A percentile compares a stretch with the other conserved stretches of the same genome.
phyloP scores from a whole-genome alignment of 1,139 yeast species.

The Hansenula sp. region DNA sequence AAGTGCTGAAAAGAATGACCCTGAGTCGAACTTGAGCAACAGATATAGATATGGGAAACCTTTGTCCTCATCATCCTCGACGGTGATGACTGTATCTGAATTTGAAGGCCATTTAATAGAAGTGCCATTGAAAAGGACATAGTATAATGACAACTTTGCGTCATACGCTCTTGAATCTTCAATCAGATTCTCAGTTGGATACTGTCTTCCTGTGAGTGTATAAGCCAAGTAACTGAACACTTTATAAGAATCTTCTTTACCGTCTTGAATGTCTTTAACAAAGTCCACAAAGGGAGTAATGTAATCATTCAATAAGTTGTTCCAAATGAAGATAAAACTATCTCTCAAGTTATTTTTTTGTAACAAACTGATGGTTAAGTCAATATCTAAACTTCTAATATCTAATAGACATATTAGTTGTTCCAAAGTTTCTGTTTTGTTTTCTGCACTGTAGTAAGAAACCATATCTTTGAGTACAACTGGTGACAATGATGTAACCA shows the following conservation, averaged over 20 bases:
- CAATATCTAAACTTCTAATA: constrained; percentile 61
- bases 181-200: constrained; percentile 64
- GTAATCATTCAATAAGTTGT: constrained; percentile 58
- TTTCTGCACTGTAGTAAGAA: constrained; percentile 37
- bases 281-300: constrained; percentile 60
- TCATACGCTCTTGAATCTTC: constrained; percentile 24
- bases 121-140: constrained; percentile 48
- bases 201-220: constrained; percentile 70
- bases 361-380: constrained; percentile 60
- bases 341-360: constrained; percentile 50
- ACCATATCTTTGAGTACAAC: constrained; percentile 56
- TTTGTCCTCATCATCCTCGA: constrained; percentile 29
- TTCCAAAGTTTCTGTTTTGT: constrained; percentile 50
- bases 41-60: constrained; percentile 57
- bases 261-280: constrained; percentile 32
- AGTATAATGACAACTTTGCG: constrained; percentile 50
- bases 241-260: constrained; percentile 24
- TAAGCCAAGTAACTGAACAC: constrained; percentile 64
- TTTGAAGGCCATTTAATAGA: constrained; percentile 36
- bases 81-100: constrained; percentile 23
- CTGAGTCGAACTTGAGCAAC: constrained; percentile 47
- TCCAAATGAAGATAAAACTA: constrained; percentile 65
- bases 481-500: constrained; percentile 53
- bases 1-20: constrained; percentile 56
- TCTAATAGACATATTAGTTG: constrained; percentile 67